Conservation (phyloP, 257 asterid genomes). For the Solanum okadae region DNA sequence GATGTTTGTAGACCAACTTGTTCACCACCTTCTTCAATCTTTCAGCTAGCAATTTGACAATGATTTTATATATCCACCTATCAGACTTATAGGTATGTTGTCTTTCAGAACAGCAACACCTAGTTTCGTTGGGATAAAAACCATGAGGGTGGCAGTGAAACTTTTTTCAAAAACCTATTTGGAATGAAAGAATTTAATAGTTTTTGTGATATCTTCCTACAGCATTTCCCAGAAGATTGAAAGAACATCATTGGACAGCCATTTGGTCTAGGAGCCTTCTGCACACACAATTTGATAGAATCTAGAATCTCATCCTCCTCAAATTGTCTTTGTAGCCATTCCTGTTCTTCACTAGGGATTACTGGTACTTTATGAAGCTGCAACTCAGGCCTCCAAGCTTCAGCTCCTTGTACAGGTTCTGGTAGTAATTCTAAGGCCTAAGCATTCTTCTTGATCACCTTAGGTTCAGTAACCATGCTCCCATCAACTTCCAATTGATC, state of each 20-base stretch:
- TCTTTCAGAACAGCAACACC: not conserved
- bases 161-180: not conserved
- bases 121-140: not conserved
- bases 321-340: not conserved
- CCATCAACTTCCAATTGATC: not conserved
- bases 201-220: not conserved
- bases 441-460: not conserved
- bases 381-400: not conserved
- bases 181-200: not conserved
- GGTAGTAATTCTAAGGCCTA: not conserved
- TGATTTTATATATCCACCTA: not conserved
- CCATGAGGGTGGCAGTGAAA: not conserved
- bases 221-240: not conserved
- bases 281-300: not conserved
- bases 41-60: not conserved
- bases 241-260: not conserved
- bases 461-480: not conserved
- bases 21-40: not conserved
- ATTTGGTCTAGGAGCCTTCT: not conserved
- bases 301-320: not conserved
- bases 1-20: not conserved
- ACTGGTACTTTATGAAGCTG: not conserved
- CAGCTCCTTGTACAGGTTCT: not conserved
- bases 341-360: not conserved
- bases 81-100: not conserved